Base-by-base conservation (phyloP, 2,329 filamentous ascomycete species). In the Fulvia fulva region DNA sequence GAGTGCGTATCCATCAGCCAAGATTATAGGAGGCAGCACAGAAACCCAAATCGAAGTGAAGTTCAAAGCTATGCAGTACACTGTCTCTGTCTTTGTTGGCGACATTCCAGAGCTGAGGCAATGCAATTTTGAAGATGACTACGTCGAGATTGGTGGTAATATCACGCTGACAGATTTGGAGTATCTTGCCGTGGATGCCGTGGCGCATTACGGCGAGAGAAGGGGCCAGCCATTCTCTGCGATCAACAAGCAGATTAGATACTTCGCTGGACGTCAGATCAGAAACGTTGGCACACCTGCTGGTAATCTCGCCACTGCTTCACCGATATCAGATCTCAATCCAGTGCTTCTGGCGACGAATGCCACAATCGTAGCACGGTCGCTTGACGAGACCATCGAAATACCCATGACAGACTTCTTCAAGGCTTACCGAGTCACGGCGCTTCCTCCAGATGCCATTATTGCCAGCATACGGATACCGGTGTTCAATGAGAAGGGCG, bases 31-130 rank as follows among this genome's bases (percentile, higher is more conserved):
- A 51, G 94, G 94, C 61, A 96, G 91, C 72, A 96, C 92, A 1
- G 94, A 99, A 74, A 97, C 93, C 0, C 94, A 97, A 75, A 97
- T 99, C 60, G 94, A 99, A 76, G 89, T 95, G 77, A 97, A 96
- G 75, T 97, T 99, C 83, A 97, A 97, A 77, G 91, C 88, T 0
- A 84, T 96, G 80, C 84, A 91, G 67, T 97, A 97, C 71, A 87
- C 88, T 3, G 86, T 90, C 1, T 97, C 92, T 0, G 89, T 99
- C 0, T 97, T 88, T 65, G 89, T 97, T 9, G 92, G 93, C 11
- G 94, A 99, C 68, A 96, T 99, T 58, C 80, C 90, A 0, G 94
- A 97, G 75, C 77, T 99, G 58, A 83, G 91, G 12, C 88, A 92
- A 65, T 97, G 90, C 71, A 81, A 79, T 3, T 87, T 97, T 71